Evolutionary conservation across 2,329 filamentous ascomycete species (phyloP).

Genomic region (Aspergillus eucalypticola): DNA sequence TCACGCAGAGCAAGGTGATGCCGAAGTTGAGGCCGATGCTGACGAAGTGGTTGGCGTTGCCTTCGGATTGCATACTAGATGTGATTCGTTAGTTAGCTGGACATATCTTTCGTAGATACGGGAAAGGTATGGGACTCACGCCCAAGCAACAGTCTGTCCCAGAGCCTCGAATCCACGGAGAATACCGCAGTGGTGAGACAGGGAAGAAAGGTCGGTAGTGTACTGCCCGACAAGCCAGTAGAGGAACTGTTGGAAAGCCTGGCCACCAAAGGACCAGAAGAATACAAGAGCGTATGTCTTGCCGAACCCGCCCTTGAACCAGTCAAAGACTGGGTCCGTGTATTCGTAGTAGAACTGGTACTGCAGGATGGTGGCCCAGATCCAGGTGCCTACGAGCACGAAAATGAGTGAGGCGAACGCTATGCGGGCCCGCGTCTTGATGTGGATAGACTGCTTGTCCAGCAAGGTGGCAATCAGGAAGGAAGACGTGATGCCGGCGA

Average conservation of each 20-base stretch:
- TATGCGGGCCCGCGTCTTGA: constrained; percentile 13
- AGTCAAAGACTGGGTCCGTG: constrained; percentile 9
- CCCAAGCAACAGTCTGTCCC: constrained; percentile 15
- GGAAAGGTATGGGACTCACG: background rate
- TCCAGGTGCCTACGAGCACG: constrained; percentile 12
- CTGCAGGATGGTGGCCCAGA: constrained; percentile 13
- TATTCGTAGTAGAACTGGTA: constrained; percentile 12
- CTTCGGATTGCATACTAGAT: constrained; percentile 13
- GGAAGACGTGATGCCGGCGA: constrained; percentile 12
- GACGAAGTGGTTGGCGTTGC: constrained; percentile 16
- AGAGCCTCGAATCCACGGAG: constrained; percentile 13
- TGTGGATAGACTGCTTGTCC: constrained; percentile 13
- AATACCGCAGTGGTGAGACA: constrained; percentile 15
- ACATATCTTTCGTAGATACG: background rate
- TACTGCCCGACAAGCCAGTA: constrained; percentile 16
- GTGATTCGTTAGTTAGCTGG: too few relatives aligned
- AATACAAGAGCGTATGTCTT: constrained; percentile 15
- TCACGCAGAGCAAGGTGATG: constrained; percentile 8
- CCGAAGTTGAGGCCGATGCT: constrained; percentile 15
- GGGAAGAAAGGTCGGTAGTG: constrained; percentile 10
- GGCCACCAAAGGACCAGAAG: constrained; percentile 13
- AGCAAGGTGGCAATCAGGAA: constrained; percentile 13
- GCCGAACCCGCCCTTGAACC: constrained; percentile 16
- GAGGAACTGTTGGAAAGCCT: constrained; percentile 15
- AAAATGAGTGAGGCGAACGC: constrained; percentile 4